Evolutionary conservation across 2,329 filamentous ascomycete species (phyloP).

Genomic region (Mariannaea sp.): DNA sequence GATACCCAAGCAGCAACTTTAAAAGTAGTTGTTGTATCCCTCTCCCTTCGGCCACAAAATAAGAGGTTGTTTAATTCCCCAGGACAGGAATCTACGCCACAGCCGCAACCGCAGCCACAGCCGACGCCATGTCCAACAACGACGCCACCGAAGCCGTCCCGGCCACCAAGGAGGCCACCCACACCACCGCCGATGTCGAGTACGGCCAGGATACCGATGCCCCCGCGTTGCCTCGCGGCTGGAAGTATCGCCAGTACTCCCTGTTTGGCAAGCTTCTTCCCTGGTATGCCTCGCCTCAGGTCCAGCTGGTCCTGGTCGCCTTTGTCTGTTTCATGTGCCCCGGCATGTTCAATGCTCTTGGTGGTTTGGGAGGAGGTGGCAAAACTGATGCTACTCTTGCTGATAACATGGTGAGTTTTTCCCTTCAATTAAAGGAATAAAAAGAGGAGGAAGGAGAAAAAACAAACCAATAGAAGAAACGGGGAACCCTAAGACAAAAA

Average conservation of each 20-base stretch:
- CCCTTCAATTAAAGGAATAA: too few relatives aligned
- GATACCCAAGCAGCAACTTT: neutral
- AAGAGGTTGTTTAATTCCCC: neutral
- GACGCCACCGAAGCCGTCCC: neutral
- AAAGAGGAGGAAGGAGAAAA: too few relatives aligned
- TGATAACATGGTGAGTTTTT: slow-evolving; percentile 38
- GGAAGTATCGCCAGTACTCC: slow-evolving; percentile 31
- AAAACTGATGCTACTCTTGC: slow-evolving; percentile 53
- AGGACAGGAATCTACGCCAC: neutral
- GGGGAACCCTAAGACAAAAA: neutral
- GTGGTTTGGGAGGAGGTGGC: slow-evolving; percentile 66
- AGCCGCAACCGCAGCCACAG: neutral
- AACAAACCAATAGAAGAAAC: too few relatives aligned
- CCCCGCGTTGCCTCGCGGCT: slow-evolving; percentile 26
- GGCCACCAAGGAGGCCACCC: slow-evolving; percentile 1
- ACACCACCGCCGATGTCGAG: slow-evolving; percentile 17
- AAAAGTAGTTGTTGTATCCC: too few relatives aligned
- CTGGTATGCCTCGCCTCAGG: slow-evolving; percentile 75
- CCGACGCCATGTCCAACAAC: slow-evolving; percentile 20
- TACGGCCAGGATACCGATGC: slow-evolving; percentile 12
- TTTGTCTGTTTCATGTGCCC: slow-evolving; percentile 65
- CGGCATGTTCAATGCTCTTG: slow-evolving; percentile 73
- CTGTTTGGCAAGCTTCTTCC: slow-evolving; percentile 28
- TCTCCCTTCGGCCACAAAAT: neutral
- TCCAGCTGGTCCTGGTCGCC: slow-evolving; percentile 71